A percentile compares a stretch with the other conserved stretches of the same genome.
Conservation (phyloP, 331 rosid species). For the Acacia concinna region DNA sequence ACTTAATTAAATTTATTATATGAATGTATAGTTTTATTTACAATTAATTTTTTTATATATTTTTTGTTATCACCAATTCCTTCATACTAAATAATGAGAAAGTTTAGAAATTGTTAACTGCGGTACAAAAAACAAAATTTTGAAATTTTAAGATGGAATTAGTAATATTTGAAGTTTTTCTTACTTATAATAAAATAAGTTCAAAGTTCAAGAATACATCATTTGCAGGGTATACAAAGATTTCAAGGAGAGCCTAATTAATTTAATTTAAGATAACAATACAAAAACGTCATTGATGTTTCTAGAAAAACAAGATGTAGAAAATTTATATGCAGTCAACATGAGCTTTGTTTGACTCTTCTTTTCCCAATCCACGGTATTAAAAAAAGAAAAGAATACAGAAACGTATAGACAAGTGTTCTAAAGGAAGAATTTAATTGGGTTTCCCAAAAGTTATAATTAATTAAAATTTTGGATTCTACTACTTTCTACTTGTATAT, state of each 20-base stretch:
- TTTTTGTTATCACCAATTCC: too few species aligned
- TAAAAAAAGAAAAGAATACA: neutral
- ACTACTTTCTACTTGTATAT: neutral
- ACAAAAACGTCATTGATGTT: neutral
- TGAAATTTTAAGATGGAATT: too few species aligned
- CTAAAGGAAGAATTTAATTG: neutral
- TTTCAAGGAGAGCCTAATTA: neutral
- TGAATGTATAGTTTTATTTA: too few species aligned
- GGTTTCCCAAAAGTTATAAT: neutral
- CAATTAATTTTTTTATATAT: too few species aligned
- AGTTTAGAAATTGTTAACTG: too few species aligned
- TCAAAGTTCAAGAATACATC: too few species aligned
- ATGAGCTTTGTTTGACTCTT: conserved; percentile 38
- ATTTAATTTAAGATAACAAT: neutral
- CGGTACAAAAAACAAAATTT: too few species aligned
- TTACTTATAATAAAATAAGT: too few species aligned
- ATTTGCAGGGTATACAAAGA: neutral
- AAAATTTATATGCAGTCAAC: conserved; percentile 32
- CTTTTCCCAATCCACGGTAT: conserved; percentile 19
- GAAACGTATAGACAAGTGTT: conserved; percentile 17
- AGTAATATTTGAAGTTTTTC: too few species aligned
- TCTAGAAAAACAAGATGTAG: conserved; percentile 10
- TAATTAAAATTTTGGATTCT: conserved; percentile 27
- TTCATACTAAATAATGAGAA: too few species aligned
- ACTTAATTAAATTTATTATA: too few species aligned